These are phyloP conservation scores for Lophiotrema nucula DNA, from an alignment of 495 filamentous ascomycete genomes.

Conservation along the genomic window DNA sequence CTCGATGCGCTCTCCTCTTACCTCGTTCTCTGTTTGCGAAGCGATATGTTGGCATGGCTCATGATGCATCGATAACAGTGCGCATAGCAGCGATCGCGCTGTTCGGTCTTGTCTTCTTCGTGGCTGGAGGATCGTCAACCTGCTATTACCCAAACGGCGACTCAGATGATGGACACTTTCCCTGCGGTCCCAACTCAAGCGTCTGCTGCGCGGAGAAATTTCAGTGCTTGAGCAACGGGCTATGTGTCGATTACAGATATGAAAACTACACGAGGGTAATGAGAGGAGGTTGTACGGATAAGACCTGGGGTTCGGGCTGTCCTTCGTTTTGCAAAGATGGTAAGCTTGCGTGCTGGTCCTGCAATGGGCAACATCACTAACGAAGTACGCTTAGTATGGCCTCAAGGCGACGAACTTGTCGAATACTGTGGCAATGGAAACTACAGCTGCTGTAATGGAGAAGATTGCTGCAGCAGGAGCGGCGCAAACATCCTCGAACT, in stretches of 20 bases:
- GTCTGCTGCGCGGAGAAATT: slow-evolving; percentile 13
- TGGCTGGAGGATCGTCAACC: background rate
- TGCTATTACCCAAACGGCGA: slow-evolving; percentile 23
- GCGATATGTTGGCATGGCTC: background rate
- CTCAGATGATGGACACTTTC: background rate
- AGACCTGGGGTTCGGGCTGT: slow-evolving; percentile 7
- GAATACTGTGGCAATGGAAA: slow-evolving; percentile 10
- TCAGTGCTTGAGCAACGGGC: slow-evolving; percentile 20
- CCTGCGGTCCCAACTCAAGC: slow-evolving; percentile 4
- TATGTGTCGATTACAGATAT: slow-evolving; percentile 18
- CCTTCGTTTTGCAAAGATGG: slow-evolving; percentile 5
- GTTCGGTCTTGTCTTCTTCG: background rate
- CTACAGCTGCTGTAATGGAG: slow-evolving; percentile 1
- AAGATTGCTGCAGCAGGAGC: background rate
- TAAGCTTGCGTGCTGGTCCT: background rate
- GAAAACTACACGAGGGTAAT: slow-evolving; percentile 8
- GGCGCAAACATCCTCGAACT: background rate
- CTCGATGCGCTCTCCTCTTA: background rate
- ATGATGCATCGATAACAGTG: background rate
- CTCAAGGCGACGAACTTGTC: slow-evolving; percentile 4
- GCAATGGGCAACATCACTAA: background rate
- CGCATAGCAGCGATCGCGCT: background rate
- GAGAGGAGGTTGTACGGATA: slow-evolving; percentile 22
- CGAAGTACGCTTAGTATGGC: background rate
- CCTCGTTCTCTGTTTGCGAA: background rate